These are phyloP conservation scores for Lodderomyces pseudojiufengensis DNA, from an alignment of 1,139 yeast genomes.

Conservation along the genomic window DNA sequence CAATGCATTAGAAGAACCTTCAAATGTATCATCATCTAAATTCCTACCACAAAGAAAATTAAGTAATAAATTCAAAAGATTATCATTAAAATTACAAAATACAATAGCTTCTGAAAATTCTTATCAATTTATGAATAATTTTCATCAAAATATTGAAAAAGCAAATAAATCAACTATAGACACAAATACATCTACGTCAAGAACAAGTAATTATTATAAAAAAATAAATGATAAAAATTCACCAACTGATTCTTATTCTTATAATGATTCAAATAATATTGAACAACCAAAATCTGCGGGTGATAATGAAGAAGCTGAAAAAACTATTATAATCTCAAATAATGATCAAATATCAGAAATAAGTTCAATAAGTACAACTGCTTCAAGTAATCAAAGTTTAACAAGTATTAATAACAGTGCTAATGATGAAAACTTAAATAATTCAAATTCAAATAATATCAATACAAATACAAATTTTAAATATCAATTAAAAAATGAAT, in stretches of 20 bases:
- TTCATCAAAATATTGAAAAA: conserved; percentile 35
- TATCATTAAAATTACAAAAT: conserved; percentile 38
- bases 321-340: background rate
- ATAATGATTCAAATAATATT: no score
- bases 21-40: no score
- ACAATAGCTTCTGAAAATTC: conserved; percentile 38
- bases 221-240: conserved; percentile 24
- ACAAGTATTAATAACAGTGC: background rate
- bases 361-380: conserved; percentile 10
- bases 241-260: no score
- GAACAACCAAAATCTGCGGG: background rate
- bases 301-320: conserved; percentile 3
- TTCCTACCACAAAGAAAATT: conserved; percentile 36
- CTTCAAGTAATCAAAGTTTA: conserved; percentile 10
- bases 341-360: conserved; percentile 10
- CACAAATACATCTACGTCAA: conserved; percentile 3
- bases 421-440: no score
- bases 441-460: background rate
- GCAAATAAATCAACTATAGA: conserved; percentile 9
- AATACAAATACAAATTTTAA: conserved; percentile 6
- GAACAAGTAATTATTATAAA: conserved; percentile 31
- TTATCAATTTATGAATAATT: conserved; percentile 37
- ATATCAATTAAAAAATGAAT: conserved; percentile 4
- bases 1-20: conserved; percentile 6
- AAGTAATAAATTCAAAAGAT: conserved; percentile 36